Base-by-base conservation (phyloP, 1,284 basidiomycete species). In the Coniophora puteana region DNA sequence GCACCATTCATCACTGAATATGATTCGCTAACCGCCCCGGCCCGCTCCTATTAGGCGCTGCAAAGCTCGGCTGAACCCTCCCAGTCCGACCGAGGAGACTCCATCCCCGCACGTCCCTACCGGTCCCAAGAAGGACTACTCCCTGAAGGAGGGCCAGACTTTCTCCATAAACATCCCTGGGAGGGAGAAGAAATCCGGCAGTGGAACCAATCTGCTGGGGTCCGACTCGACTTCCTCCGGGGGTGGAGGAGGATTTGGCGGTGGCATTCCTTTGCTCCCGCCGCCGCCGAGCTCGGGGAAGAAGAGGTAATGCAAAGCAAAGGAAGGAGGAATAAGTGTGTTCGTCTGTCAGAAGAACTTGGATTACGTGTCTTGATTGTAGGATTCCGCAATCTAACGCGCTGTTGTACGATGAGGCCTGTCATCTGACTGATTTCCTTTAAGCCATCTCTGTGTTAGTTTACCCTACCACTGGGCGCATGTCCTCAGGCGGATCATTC, bases 101-200 rank as follows among this genome's bases (percentile, higher is more conserved):
- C 58, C 69, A 20, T 81, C 78, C 29, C 76, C 80, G 12, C 78
- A 79, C 51, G 48, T 80, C 35, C 85, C 89, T 13, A 58, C 74
- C 3, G 90, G 85, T 2, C 91, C 89, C 2, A 92, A 93, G 71
- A 90, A 91, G 61, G 95, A 99, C 58, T 98, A 96, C 61, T 89
- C 86, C 25, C 69, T 99, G 52, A 98, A 97, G 59, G 92, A 94
- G 55, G 96, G 96, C 12, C 89, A 99, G 60, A 98, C 94, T 0
- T 94, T 99, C 62, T 86, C 84, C 11, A 94, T 97, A 57, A 76
- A 79, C 37, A 88, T 97, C 44, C 93, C 93, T 7, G 92, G 92
- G 7, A 75, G 76, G 47, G 69, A 61, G 47, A 71, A 66, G 51
- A 47, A 62, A 20, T 47, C 62, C 5, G 51, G 49, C 25, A 44